Conservation (phyloP, 2,329 filamentous ascomycete species). For the Arthrobotrys sphaeroides region DNA sequence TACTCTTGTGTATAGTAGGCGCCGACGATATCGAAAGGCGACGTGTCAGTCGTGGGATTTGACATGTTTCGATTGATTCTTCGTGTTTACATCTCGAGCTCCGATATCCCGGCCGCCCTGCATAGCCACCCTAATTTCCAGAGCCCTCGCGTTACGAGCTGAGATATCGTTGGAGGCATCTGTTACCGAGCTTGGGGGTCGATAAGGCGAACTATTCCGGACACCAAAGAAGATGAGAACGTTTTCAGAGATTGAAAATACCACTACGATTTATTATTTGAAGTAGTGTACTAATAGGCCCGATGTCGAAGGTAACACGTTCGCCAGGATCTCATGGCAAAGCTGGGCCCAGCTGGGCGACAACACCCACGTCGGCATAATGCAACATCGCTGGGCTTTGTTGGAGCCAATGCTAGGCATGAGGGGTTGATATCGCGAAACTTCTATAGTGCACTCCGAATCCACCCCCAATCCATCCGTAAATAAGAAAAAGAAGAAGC, state of each 20-base stretch:
- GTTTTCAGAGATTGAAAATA: background rate
- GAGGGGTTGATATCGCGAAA: too few relatives aligned
- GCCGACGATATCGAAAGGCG: background rate
- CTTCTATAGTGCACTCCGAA: too few relatives aligned
- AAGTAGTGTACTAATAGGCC: too few relatives aligned
- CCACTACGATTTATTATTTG: too few relatives aligned
- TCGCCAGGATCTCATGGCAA: background rate
- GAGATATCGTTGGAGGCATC: constrained; percentile 1
- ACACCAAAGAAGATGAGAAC: background rate
- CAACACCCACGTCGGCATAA: background rate
- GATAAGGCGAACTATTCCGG: background rate
- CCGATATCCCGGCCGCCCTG: background rate
- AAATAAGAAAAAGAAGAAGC: too few relatives aligned
- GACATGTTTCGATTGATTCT: background rate
- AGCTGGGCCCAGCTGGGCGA: background rate
- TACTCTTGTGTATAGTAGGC: background rate
- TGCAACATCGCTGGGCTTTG: too few relatives aligned
- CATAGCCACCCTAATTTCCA: constrained; percentile 19
- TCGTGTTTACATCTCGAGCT: background rate
- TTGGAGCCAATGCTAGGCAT: too few relatives aligned
- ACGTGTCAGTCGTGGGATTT: background rate
- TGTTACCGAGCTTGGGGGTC: constrained; percentile 9
- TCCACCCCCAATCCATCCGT: too few relatives aligned
- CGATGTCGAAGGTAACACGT: background rate
- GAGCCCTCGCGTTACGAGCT: background rate